Percentiles rank a stretch among this genome's conserved stretches.
Evolutionary conservation across 257 asterid genomes (phyloP).

Genomic region (Capsicum rhomboideum): DNA sequence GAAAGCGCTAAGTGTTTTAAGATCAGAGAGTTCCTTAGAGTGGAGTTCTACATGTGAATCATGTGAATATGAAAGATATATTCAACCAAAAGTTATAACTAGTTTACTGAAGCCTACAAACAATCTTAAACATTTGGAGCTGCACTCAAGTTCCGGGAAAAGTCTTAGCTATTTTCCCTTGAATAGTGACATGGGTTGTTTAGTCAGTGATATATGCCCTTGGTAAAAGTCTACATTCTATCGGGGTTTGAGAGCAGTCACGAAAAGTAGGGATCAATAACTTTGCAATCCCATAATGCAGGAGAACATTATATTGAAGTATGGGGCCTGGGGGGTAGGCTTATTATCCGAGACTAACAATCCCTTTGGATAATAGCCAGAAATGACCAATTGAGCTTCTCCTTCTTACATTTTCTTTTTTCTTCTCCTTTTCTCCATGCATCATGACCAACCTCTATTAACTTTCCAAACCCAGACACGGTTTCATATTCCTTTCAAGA

Average conservation of each 20-base stretch:
- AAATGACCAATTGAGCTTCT: background rate
- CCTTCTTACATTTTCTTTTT: background rate
- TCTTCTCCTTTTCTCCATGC: background rate
- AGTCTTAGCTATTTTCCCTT: background rate
- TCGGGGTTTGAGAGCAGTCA: background rate
- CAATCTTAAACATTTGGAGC: background rate
- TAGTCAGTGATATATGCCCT: background rate
- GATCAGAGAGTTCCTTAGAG: background rate
- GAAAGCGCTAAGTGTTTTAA: background rate
- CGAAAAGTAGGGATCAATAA: background rate
- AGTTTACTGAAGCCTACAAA: background rate
- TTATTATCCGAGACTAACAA: background rate
- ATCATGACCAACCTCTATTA: background rate
- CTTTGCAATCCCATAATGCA: background rate
- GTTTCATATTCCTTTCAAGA: background rate
- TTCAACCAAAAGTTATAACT: background rate
- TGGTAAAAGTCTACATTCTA: background rate
- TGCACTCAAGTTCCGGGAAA: background rate
- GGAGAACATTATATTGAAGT: background rate
- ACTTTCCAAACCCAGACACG: background rate
- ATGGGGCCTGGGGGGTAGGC: background rate
- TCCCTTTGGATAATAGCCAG: background rate
- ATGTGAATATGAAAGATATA: background rate
- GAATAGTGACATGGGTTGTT: background rate
- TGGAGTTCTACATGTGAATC: background rate